These are phyloP conservation scores for Eimeria maxima DNA, from an alignment of 169 alveolate species.

Conservation along the genomic window DNA sequence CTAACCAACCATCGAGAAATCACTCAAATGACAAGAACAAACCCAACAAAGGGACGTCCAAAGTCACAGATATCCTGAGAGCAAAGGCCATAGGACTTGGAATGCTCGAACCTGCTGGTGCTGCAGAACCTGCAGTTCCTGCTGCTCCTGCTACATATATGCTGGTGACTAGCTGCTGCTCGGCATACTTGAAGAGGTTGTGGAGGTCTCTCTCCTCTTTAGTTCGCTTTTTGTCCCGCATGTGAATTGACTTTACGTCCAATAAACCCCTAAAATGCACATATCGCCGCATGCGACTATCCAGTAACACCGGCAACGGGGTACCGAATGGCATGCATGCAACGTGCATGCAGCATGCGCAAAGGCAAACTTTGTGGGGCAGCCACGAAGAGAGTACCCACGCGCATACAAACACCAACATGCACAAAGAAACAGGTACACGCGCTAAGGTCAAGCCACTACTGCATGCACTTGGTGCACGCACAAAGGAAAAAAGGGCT, in stretches of 20 bases:
- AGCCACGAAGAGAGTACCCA: neutral
- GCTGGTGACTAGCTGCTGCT: neutral
- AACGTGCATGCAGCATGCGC: too few relatives aligned
- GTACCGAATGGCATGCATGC: too few relatives aligned
- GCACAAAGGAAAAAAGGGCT: neutral
- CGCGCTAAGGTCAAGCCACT: neutral
- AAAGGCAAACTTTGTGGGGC: neutral
- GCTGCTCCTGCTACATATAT: conserved; percentile 7
- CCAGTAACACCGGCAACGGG: too few relatives aligned
- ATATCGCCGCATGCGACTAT: neutral
- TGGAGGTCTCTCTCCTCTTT: conserved; percentile 95
- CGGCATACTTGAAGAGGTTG: conserved; percentile 85
- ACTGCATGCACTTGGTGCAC: neutral
- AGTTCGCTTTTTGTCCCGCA: conserved; percentile 93
- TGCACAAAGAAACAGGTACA: neutral
- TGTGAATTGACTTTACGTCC: conserved; percentile 93
- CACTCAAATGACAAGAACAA: neutral
- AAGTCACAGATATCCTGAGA: neutral
- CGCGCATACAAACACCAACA: neutral
- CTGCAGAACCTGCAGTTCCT: neutral
- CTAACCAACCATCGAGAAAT: neutral
- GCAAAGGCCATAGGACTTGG: neutral
- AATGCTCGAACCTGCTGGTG: neutral
- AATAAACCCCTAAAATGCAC: conserved; percentile 89
- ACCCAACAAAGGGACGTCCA: neutral